Base-by-base conservation (phyloP, 371 early-diverging fungal species). In the Astathelohania contejeani region DNA sequence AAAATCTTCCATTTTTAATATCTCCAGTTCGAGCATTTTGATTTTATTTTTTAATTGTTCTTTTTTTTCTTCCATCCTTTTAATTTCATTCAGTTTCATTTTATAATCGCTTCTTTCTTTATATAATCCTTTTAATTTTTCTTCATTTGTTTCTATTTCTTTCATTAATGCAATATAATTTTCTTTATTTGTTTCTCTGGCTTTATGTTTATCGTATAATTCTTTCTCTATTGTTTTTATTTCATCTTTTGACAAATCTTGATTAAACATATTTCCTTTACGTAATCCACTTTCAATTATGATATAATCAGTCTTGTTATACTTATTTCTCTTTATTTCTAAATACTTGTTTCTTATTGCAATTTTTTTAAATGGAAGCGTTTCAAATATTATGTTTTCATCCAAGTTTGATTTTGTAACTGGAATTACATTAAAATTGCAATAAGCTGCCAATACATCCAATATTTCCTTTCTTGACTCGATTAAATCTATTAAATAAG, bases 241-340 rank as follows among this genome's bases (percentile, higher is more conserved):
- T 20, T 18, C 20, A 16, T 54, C 46, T 20, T 23, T 9, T 7
- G 12, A 4, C 4, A 32, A 7, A 32, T 32, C 12, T 32, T 4
- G 4, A 32, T 35, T 49, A 22, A 65, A 66, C 1, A 68, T 18
- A 20, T 60, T 62, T 55, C 46, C 60, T 20, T 40, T 4, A 20
- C 49, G 62, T 22, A 70, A 43, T 23, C 44, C 35, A 29, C 38
- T 51, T 23, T 40, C 27, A 1, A 50, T 52, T 43, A 65, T 60
- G 7, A 58, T 40, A 48, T 27, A 56, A 46, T 70, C 67, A 12
- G 61, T 56, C 9, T 19, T 53, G 9, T 66, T 69, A 47, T 75
- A 73, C 48, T 26, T 56, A 25, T 61, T 67, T 49, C 65, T 61
- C 48, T 66, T 69, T n/a, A 71, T 63, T 45, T 72, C 73, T 39